Conservation (phyloP, 2,329 filamentous ascomycete species). For the Colletotrichum cordylinicola region DNA sequence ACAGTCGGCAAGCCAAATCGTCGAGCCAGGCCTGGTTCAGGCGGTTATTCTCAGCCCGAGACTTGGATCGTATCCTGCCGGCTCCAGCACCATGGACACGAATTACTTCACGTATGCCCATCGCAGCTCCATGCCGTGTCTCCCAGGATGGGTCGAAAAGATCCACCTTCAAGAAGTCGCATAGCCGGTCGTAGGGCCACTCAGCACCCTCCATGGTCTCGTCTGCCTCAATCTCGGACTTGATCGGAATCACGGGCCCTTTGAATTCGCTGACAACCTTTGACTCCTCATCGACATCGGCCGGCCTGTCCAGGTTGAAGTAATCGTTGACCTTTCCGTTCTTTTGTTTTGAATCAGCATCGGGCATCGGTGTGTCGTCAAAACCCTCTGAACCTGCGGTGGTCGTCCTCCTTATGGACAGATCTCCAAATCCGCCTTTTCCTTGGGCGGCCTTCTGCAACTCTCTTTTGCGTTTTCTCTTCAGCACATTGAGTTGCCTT, state of each 20-base stretch:
- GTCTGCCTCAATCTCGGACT: constrained; percentile 83
- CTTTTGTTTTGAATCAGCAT: constrained; percentile 56
- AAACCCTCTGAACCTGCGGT: constrained; percentile 67
- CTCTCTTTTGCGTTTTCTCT: constrained; percentile 91
- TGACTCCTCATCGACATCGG: constrained; percentile 83
- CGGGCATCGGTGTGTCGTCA: constrained; percentile 62
- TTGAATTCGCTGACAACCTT: constrained; percentile 98
- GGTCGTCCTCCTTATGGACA: constrained; percentile 71
- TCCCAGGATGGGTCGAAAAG: constrained; percentile 96
- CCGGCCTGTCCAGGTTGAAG: constrained; percentile 83
- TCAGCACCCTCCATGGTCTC: constrained; percentile 78
- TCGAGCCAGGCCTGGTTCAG: constrained; percentile 89
- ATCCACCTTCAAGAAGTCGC: constrained; percentile 92
- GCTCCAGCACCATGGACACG: constrained; percentile 91
- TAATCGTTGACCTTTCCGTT: constrained; percentile 79
- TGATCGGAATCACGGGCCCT: constrained; percentile 79
- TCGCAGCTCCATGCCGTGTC: constrained; percentile 92
- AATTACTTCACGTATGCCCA: constrained; percentile 90
- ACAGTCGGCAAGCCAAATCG: constrained; percentile 91
- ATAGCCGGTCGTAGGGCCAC: constrained; percentile 94
- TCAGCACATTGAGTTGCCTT: constrained; percentile 91
- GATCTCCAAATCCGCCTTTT: constrained; percentile 88
- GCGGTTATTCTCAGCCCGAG: constrained; percentile 74
- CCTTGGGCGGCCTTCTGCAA: constrained; percentile 84
- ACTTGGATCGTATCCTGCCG: constrained; percentile 76